Evolutionary conservation across 1,284 basidiomycete species (phyloP).

Genomic region (Athelia psychrophila): DNA sequence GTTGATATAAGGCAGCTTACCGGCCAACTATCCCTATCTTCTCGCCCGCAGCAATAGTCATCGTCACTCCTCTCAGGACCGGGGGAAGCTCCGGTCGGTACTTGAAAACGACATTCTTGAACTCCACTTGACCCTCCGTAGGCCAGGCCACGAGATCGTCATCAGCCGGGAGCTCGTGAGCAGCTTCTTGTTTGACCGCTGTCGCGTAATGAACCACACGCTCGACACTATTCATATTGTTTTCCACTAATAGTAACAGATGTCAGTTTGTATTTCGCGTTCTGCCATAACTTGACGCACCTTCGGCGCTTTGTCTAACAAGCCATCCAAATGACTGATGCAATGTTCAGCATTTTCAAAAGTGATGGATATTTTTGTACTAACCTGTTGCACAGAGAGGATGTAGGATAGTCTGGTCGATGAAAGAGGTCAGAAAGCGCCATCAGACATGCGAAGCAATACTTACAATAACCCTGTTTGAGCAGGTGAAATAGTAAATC

Average conservation of each 20-base stretch:
- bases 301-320: slow-evolving; percentile 77
- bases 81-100: slow-evolving; percentile 73
- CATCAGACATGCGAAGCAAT: neutral
- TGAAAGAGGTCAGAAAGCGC: neutral
- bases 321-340: slow-evolving; percentile 73
- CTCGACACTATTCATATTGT: slow-evolving; percentile 91
- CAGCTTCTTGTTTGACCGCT: slow-evolving; percentile 70
- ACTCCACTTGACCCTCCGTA: slow-evolving; percentile 52
- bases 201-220: slow-evolving; percentile 79
- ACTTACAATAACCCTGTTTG: slow-evolving; percentile 61
- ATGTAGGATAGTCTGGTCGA: slow-evolving; percentile 66
- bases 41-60: slow-evolving; percentile 72
- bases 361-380: no score
- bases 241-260: slow-evolving; percentile 63
- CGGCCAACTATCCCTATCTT: slow-evolving; percentile 87
- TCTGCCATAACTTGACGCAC: neutral
- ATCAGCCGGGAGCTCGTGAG: slow-evolving; percentile 58
- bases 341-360: slow-evolving; percentile 2
- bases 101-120: slow-evolving; percentile 62
- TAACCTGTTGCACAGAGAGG: slow-evolving; percentile 62
- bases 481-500: slow-evolving; percentile 74
- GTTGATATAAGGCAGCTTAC: slow-evolving; percentile 22
- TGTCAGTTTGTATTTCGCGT: neutral
- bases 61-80: slow-evolving; percentile 65
- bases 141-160: slow-evolving; percentile 72